Percentiles rank a stretch among this genome's conserved stretches.
Evolutionary conservation across 1,284 basidiomycete species (phyloP).

Genomic region (Cystobasidiaceae sp.): DNA sequence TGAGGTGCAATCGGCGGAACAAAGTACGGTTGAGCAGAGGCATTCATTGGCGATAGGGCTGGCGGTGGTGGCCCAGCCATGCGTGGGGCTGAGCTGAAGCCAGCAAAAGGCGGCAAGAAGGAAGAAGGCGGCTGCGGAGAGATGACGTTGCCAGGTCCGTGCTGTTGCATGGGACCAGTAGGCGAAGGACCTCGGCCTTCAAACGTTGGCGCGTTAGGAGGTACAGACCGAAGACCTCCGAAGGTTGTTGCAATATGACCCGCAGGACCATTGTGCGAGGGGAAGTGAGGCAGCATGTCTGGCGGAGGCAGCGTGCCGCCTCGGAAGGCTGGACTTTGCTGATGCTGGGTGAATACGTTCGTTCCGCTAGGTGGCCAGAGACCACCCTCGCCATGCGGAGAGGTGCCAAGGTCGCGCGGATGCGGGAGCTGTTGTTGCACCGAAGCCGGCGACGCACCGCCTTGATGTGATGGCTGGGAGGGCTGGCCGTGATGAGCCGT

Average conservation of each 20-base stretch:
- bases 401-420: neutral
- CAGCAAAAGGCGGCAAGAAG: conserved; percentile 22
- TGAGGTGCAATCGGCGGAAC: conserved; percentile 31
- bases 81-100: conserved; percentile 5
- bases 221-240: neutral
- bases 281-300: neutral
- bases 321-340: conserved; percentile 16
- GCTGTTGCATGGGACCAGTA: neutral
- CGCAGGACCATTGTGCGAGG: neutral
- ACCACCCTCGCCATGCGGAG: neutral
- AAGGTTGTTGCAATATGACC: neutral
- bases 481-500: conserved; percentile 27
- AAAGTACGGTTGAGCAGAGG: conserved; percentile 23
- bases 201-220: no score
- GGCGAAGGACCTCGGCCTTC: neutral
- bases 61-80: conserved; percentile 17
- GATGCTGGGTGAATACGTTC: conserved; percentile 6
- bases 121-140: neutral
- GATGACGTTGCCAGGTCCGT: neutral
- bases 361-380: conserved; percentile 5
- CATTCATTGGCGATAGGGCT: conserved; percentile 12
- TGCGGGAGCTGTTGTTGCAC: neutral
- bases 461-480: conserved; percentile 4
- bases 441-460: neutral
- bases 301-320: conserved; percentile 22